A percentile compares a stretch with the other conserved stretches of the same genome.
phyloP scores from a whole-genome alignment of 2,329 filamentous ascomycete genomes.

The Colletotrichum sojae region DNA sequence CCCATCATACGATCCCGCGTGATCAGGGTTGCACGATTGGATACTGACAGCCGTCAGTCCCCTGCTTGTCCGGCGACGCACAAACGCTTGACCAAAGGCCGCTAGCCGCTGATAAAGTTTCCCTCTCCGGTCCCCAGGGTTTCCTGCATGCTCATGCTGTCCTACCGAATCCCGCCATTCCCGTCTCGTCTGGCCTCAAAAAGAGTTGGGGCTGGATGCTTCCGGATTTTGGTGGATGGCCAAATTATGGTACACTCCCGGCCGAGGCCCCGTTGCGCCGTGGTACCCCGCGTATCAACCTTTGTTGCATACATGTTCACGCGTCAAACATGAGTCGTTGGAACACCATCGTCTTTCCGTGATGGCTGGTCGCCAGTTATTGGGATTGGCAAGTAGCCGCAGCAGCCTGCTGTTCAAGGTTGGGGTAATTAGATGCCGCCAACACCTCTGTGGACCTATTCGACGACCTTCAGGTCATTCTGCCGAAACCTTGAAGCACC shows the following conservation, averaged over 20 bases:
- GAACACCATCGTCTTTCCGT: conserved; percentile 18
- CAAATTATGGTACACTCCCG: conserved; percentile 9
- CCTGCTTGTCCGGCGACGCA: conserved; percentile 9
- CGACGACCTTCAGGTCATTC: background rate
- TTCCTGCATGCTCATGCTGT: conserved; percentile 30
- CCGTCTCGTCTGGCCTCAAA: conserved; percentile 34
- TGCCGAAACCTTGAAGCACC: background rate
- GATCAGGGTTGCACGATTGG: conserved; percentile 21
- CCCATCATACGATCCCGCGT: conserved; percentile 34
- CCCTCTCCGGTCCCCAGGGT: conserved; percentile 25
- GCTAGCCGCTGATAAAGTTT: conserved; percentile 37
- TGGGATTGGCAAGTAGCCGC: background rate
- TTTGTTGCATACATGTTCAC: conserved; percentile 21
- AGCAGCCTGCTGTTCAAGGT: no score
- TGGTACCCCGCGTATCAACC: conserved; percentile 35
- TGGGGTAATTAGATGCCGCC: background rate
- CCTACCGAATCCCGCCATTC: conserved; percentile 27
- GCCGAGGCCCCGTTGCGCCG: conserved; percentile 2
- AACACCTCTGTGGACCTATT: no score
- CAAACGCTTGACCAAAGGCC: conserved; percentile 24
- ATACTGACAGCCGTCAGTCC: conserved; percentile 17
- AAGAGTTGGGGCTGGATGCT: conserved; percentile 26
- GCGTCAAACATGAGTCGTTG: conserved; percentile 25
- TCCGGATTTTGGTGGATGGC: conserved; percentile 15
- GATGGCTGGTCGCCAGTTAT: conserved; percentile 8